These are phyloP conservation scores for Sequoiadendron giganteum DNA, from an alignment of 75 land plant species.

Conservation along the genomic window DNA sequence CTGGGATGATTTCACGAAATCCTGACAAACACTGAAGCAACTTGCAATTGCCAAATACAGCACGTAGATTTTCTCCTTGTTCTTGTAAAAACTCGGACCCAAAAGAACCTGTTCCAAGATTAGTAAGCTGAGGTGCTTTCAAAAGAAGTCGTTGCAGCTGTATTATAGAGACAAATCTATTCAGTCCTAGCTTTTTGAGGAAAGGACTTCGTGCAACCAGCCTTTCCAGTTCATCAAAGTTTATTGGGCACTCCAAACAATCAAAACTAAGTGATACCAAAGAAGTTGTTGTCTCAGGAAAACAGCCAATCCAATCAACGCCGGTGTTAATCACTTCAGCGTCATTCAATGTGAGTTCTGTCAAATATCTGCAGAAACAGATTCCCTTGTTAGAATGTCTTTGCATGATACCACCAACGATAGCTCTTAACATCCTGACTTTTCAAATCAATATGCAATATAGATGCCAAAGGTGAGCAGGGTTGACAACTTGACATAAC, in stretches of 20 bases:
- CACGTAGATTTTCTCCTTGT: constrained; percentile 20
- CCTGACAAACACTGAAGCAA: constrained; percentile 60
- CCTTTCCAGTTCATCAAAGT: constrained; percentile 52
- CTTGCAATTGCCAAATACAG: constrained; percentile 42
- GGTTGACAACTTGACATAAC: neutral
- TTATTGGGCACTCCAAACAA: constrained; percentile 41
- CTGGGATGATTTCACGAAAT: constrained; percentile 44
- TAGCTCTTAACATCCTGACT: neutral
- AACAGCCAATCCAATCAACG: constrained; percentile 60
- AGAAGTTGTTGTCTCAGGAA: constrained; percentile 42
- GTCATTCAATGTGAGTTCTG: constrained; percentile 70
- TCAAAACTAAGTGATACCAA: constrained; percentile 58
- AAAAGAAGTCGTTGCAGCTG: constrained; percentile 51
- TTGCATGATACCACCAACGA: neutral
- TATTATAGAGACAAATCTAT: constrained; percentile 36
- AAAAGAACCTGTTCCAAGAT: constrained; percentile 71
- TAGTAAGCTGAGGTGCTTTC: constrained; percentile 60
- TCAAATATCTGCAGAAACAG: constrained; percentile 32
- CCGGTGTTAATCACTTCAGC: constrained; percentile 46
- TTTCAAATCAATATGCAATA: neutral
- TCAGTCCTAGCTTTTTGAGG: constrained; percentile 45
- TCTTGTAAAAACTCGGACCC: constrained; percentile 16
- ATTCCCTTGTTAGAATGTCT: neutral
- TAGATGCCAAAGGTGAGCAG: neutral
- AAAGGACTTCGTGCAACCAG: constrained; percentile 55